Evolutionary conservation across 805 yeast species (phyloP), one percentile per base, ranked within the genome.

Genomic region (Huiozyma naganishii): DNA sequence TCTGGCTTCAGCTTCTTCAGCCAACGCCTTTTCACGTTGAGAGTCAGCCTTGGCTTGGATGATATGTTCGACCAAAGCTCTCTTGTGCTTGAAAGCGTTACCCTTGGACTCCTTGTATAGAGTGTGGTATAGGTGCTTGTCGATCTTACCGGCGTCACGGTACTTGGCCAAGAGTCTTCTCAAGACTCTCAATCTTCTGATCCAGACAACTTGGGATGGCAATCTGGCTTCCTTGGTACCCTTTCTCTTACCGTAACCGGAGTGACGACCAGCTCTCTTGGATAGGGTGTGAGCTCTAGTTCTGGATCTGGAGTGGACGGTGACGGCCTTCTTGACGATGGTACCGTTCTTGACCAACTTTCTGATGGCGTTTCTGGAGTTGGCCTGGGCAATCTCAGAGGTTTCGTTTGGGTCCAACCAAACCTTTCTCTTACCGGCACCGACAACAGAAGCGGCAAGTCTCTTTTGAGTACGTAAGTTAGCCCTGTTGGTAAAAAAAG

Each of bases 191-290:
- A 87, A 84, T 81, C 97, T 90, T 83, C 98, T 89, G 89, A 92
- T 89, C 98, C 98, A 90, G 68, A 92, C 76, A 61, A 87, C 95
- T 74, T 85, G 89, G 64, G 94, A 73, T 71, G 97, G 92, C 95
- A 90, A 86, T 80, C 98, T 89, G 60, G 98, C 98, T 73, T 90
- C 95, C 70, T 82, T 87, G 75, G 98, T 90, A 90, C 98, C 98
- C 85, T 90, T 92, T 82, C 98, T 88, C 87, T 90, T 90, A 90
- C 98, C 98, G 89, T 79, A 85, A 81, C 98, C 98, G 74, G 83
- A 82, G 88, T 90, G 98, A 79, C 98, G 90, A 77, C 98, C 98
- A 67, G 80, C 80, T 72, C 86, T 81, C 83, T 87, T 89, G 69
- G 97, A 88, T 77, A 84, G 95, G 65, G 87, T 88, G 71, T 85